phyloP scores from a whole-genome alignment of 176 grass and related monocot species.

The Phragmites australis region DNA sequence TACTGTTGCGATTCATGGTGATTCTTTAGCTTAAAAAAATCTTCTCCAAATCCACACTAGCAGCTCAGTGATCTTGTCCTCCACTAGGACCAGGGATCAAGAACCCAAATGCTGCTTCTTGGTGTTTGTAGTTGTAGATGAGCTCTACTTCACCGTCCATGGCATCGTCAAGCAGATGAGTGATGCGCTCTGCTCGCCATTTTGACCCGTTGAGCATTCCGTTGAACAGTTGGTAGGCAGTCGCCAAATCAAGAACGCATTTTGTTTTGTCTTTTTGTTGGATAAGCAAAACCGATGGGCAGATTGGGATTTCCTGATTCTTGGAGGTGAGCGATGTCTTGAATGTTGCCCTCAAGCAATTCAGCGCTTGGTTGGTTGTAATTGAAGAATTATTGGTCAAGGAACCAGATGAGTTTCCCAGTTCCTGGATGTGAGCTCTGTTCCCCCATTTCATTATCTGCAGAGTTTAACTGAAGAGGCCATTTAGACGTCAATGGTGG shows the following conservation, averaged over 20 bases:
- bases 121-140: no score
- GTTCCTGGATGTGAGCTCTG: background rate
- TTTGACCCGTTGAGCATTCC: conserved; percentile 18
- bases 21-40: no score
- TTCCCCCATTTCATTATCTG: background rate
- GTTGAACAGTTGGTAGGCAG: conserved; percentile 38
- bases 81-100: conserved; percentile 1
- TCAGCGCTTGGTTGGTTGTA: background rate
- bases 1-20: no score
- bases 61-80: background rate
- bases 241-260: background rate
- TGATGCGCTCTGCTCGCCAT: background rate
- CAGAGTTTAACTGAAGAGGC: background rate
- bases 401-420: background rate
- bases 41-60: conserved; percentile 1
- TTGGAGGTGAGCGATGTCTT: background rate
- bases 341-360: background rate
- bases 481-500: background rate
- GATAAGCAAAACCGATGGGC: no score
- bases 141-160: background rate
- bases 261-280: conserved; percentile 3
- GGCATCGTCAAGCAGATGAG: background rate
- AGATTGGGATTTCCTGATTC: no score
- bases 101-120: background rate
- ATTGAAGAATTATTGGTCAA: background rate